Conservation (phyloP, 2,329 filamentous ascomycete species). For the Colletotrichum sp. region DNA sequence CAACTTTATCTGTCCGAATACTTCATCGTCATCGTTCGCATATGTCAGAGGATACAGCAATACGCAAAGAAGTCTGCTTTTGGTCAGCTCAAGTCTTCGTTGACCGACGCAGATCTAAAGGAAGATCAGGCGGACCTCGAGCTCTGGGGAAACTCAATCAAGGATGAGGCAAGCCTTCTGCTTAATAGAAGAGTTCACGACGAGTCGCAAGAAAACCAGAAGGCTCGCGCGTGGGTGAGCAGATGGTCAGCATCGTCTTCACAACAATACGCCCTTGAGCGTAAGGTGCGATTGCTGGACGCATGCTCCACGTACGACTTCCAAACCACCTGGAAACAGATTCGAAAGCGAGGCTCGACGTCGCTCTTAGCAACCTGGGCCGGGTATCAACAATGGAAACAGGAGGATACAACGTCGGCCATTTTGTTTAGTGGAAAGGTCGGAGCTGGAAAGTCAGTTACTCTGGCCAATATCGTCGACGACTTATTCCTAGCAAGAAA, state of each 20-base stretch:
- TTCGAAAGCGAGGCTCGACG: accelerated
- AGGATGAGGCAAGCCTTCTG: accelerated
- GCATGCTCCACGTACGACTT: neutral
- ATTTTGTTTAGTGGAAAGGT: accelerated
- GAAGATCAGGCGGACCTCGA: accelerated
- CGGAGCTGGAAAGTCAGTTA: neutral
- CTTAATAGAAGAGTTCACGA: accelerated
- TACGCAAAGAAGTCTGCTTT: accelerated
- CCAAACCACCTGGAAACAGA: neutral
- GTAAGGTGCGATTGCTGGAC: accelerated
- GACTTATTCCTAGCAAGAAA: accelerated
- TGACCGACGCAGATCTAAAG: accelerated
- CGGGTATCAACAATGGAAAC: accelerated
- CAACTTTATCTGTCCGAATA: accelerated
- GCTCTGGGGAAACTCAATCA: accelerated
- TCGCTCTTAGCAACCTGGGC: accelerated
- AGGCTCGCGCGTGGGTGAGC: accelerated
- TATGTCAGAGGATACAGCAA: neutral
- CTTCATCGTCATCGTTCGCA: neutral
- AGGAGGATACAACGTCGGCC: accelerated
- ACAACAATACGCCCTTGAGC: accelerated
- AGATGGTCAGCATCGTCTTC: accelerated
- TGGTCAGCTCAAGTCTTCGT: neutral
- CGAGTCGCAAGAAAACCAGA: accelerated
- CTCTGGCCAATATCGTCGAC: accelerated